Evolutionary conservation across 768 basidiomycete genomes (phyloP).

Genomic region (Tephrocybe sp.): DNA sequence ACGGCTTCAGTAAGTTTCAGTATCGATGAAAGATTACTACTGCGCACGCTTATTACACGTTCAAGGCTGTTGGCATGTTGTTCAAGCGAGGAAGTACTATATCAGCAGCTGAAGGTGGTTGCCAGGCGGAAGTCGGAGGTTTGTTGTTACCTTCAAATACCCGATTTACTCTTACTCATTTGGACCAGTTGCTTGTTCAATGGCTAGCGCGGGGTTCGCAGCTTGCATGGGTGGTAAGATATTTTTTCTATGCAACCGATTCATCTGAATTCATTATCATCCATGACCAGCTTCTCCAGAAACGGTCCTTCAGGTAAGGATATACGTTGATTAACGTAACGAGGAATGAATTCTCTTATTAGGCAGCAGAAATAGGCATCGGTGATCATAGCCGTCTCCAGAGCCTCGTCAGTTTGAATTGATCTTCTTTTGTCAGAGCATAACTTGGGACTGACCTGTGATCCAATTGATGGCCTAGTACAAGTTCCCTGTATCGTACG

Average conservation of each 20-base stretch:
- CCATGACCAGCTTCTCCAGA: slow-evolving; percentile 65
- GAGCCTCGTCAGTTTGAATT: not conserved
- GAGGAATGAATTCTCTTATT: not conserved
- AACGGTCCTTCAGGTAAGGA: slow-evolving; percentile 71
- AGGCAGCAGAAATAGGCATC: slow-evolving; percentile 91
- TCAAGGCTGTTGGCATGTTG: slow-evolving; percentile 93
- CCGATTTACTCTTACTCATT: not conserved
- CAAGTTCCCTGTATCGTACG: slow-evolving; percentile 95
- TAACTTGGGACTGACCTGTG: slow-evolving; percentile 88
- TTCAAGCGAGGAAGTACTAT: slow-evolving; percentile 98
- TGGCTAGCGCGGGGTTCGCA: slow-evolving; percentile 93
- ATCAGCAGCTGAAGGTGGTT: slow-evolving; percentile 93
- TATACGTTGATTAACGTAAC: not conserved
- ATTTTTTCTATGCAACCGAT: not conserved
- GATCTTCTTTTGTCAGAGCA: slow-evolving; percentile 55
- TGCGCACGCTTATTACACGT: no score
- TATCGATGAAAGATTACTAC: no score
- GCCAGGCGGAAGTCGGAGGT: slow-evolving; percentile 95
- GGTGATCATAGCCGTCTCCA: slow-evolving; percentile 38
- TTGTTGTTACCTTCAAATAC: slow-evolving; percentile 21
- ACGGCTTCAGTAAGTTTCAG: slow-evolving; percentile 73
- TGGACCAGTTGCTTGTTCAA: slow-evolving; percentile 82
- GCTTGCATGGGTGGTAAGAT: slow-evolving; percentile 87
- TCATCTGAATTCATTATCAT: not conserved
- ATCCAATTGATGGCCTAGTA: slow-evolving; percentile 90